Conservation (phyloP, 1,284 basidiomycete species). For the Tylopilus sp. region DNA sequence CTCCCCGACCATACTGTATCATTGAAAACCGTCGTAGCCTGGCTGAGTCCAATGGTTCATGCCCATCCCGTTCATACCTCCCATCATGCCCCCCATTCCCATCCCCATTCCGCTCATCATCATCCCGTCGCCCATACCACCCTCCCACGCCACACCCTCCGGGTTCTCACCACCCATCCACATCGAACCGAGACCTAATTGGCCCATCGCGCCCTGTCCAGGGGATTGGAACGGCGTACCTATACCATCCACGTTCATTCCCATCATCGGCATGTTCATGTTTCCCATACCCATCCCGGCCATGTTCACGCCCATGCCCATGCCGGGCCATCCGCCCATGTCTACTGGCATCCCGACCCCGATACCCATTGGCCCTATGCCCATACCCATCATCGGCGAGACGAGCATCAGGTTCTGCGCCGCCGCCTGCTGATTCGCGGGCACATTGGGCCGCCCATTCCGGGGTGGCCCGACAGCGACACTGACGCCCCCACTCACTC, state of each 20-base stretch:
- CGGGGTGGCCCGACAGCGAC: slow-evolving; percentile 18
- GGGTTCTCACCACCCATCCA: slow-evolving; percentile 29
- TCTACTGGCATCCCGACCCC: slow-evolving; percentile 34
- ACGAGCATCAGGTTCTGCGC: slow-evolving; percentile 45
- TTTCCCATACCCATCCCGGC: slow-evolving; percentile 31
- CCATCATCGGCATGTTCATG: slow-evolving; percentile 36
- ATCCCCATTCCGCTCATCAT: slow-evolving; percentile 33
- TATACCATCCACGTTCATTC: slow-evolving; percentile 44
- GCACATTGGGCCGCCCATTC: slow-evolving; percentile 17
- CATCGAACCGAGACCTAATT: slow-evolving; percentile 22
- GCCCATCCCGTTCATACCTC: slow-evolving; percentile 32
- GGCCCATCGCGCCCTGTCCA: slow-evolving; percentile 18
- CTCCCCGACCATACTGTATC: background rate
- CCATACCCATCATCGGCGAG: slow-evolving; percentile 36
- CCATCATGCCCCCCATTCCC: slow-evolving; percentile 37
- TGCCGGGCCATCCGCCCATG: slow-evolving; percentile 30
- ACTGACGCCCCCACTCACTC: slow-evolving; percentile 24
- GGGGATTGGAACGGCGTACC: slow-evolving; percentile 20
- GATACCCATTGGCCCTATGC: slow-evolving; percentile 32
- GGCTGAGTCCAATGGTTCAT: slow-evolving; percentile 38
- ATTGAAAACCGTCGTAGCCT: slow-evolving; percentile 31
- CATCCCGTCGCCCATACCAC: slow-evolving; percentile 28
- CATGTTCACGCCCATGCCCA: slow-evolving; percentile 30
- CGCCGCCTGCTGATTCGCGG: slow-evolving; percentile 11
- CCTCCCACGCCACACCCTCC: slow-evolving; percentile 29